Percentiles rank a stretch among this genome's conserved stretches.
Evolutionary conservation across 805 yeast genomes (phyloP).

Genomic region (Barnettozyma pratensis): DNA sequence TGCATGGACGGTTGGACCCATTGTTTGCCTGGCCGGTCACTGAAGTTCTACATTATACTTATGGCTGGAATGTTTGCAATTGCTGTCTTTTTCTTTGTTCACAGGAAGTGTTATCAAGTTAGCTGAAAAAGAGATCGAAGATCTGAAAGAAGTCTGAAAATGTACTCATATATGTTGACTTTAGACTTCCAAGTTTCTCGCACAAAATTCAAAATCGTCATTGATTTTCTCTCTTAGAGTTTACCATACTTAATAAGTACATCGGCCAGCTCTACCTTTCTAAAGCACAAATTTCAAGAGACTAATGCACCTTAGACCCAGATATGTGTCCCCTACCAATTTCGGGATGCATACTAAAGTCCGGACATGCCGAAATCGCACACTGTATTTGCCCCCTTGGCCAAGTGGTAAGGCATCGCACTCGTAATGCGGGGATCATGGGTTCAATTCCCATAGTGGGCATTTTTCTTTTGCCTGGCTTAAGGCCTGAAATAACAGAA

Average conservation of each 20-base stretch:
- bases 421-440: conserved; percentile 55
- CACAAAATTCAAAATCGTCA: too few relatives aligned
- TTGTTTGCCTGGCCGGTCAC: conserved; percentile 37
- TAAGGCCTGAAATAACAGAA: too few relatives aligned
- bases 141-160: too few relatives aligned
- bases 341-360: background rate
- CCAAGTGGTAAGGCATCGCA: conserved; percentile 56
- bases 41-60: conserved; percentile 35
- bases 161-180: too few relatives aligned
- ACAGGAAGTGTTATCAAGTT: background rate
- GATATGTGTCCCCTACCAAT: background rate
- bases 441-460: conserved; percentile 54
- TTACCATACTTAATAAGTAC: too few relatives aligned
- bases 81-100: conserved; percentile 1
- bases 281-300: too few relatives aligned
- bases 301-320: too few relatives aligned
- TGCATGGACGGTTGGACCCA: conserved; percentile 31
- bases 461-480: conserved; percentile 17
- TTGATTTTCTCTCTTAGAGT: too few relatives aligned
- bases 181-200: too few relatives aligned
- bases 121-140: too few relatives aligned
- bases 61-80: conserved; percentile 27
- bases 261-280: too few relatives aligned
- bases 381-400: conserved; percentile 37
- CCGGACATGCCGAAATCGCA: background rate